Conservation (phyloP, 352 stramenopile genomes). For the Pythium insidiosum region DNA sequence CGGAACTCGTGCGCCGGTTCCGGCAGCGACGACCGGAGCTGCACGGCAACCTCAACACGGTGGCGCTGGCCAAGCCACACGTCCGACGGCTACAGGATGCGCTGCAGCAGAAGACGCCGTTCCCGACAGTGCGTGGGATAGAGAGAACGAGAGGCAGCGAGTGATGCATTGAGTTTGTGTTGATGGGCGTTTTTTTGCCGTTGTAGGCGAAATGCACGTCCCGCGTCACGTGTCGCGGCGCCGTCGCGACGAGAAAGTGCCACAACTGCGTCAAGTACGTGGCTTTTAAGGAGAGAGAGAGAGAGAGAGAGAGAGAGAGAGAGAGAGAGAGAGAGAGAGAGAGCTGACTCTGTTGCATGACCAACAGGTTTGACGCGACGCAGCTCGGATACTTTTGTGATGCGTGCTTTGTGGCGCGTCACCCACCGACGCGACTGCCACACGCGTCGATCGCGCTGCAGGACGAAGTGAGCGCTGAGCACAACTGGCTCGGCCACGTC, state of each 20-base stretch:
- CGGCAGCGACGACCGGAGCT: constrained; percentile 8
- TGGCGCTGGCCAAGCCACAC: constrained; percentile 5
- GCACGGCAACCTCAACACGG: too few relatives aligned
- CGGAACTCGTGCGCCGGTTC: constrained; percentile 33
- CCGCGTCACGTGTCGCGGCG: constrained; percentile 33
- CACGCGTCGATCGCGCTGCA: constrained; percentile 47
- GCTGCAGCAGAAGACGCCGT: neutral
- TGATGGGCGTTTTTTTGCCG: too few relatives aligned
- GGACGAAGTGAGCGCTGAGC: constrained; percentile 42
- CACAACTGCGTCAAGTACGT: constrained; percentile 62
- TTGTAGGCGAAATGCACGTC: too few relatives aligned
- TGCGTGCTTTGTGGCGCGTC: constrained; percentile 41
- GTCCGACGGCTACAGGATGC: neutral
- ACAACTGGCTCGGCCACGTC: constrained; percentile 57
- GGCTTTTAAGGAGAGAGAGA: too few relatives aligned
- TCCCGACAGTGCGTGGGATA: neutral
- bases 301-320: too few relatives aligned
- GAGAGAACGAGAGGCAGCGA: too few relatives aligned
- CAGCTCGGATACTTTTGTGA: constrained; percentile 60
- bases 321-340: too few relatives aligned
- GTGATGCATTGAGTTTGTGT: too few relatives aligned
- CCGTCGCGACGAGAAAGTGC: constrained; percentile 50
- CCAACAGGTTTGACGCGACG: constrained; percentile 40
- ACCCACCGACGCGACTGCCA: constrained; percentile 40
- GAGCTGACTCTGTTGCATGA: neutral